Conservation (phyloP, 2,329 filamentous ascomycete species). For the Graphiopsis chlorocephala region DNA sequence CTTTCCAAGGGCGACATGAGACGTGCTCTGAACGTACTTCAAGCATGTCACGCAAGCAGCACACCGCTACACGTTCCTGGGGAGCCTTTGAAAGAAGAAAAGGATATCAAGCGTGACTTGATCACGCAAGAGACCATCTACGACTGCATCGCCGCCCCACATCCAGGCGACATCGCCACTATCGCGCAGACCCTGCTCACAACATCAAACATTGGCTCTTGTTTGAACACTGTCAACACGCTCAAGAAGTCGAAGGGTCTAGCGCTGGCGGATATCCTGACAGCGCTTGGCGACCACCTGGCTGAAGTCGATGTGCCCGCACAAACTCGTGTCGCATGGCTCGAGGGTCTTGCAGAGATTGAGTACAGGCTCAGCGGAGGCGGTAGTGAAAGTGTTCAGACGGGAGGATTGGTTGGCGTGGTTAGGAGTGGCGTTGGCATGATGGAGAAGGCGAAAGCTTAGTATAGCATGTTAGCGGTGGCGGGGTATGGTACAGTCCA, state of each 20-base stretch:
- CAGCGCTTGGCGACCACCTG: constrained; percentile 78
- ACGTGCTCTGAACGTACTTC: constrained; percentile 87
- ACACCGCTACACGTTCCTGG: constrained; percentile 53
- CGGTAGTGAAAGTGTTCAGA: constrained; percentile 83
- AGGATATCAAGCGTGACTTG: constrained; percentile 69
- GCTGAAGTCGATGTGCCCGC: constrained; percentile 77
- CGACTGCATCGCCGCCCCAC: constrained; percentile 93
- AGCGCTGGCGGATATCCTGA: constrained; percentile 90
- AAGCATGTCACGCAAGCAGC: constrained; percentile 94
- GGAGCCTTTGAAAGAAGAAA: constrained; percentile 48
- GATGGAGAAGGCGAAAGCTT: constrained; percentile 41
- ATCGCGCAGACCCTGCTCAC: constrained; percentile 81
- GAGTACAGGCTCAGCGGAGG: constrained; percentile 89
- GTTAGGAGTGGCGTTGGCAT: constrained; percentile 83
- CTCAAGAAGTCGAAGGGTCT: constrained; percentile 83
- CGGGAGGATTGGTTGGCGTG: constrained; percentile 86
- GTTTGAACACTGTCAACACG: constrained; percentile 81
- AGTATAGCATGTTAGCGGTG: not conserved
- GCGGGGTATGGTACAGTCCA: not conserved
- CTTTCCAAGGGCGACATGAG: constrained; percentile 97
- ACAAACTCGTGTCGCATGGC: constrained; percentile 85
- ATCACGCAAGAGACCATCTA: constrained; percentile 93
- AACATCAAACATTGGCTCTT: constrained; percentile 84
- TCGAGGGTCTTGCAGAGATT: constrained; percentile 86
- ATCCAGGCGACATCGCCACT: constrained; percentile 79